phyloP scores from a whole-genome alignment of 2,329 filamentous ascomycete genomes.

The Claviceps pazoutovae region DNA sequence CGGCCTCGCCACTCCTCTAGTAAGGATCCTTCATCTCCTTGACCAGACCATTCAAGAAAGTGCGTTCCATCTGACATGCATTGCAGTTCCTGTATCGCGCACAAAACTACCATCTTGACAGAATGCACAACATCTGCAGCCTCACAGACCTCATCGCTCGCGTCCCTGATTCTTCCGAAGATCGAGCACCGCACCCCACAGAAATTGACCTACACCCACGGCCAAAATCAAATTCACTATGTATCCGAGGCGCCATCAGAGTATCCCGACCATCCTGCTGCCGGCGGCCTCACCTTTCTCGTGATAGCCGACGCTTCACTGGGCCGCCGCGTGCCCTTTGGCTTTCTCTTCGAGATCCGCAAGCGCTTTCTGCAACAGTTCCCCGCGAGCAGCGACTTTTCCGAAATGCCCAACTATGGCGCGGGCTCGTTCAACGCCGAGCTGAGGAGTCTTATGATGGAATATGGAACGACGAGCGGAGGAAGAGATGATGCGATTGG shows the following conservation, averaged over 20 bases:
- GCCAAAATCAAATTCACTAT: conserved; percentile 88
- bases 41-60: neutral
- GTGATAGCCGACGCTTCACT: conserved; percentile 72
- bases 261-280: conserved; percentile 42
- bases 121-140: conserved; percentile 84
- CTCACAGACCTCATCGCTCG: conserved; percentile 71
- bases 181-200: conserved; percentile 68
- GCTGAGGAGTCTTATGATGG: conserved; percentile 64
- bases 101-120: conserved; percentile 82
- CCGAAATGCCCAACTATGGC: conserved; percentile 73
- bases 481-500: conserved; percentile 69
- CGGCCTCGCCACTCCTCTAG: conserved; percentile 59
- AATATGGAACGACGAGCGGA: conserved; percentile 66
- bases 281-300: conserved; percentile 80
- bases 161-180: conserved; percentile 88
- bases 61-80: neutral
- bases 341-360: conserved; percentile 82
- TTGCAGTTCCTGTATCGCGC: conserved; percentile 69
- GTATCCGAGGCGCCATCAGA: conserved; percentile 69
- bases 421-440: conserved; percentile 74
- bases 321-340: conserved; percentile 81
- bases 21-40: conserved; percentile 20
- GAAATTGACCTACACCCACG: conserved; percentile 90
- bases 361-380: conserved; percentile 69
- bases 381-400: conserved; percentile 54